A percentile compares a stretch with the other conserved stretches of the same genome.
These are phyloP conservation scores for Pyricularia sp. DNA, from an alignment of 2,329 filamentous ascomycete species.

Conservation along the genomic window DNA sequence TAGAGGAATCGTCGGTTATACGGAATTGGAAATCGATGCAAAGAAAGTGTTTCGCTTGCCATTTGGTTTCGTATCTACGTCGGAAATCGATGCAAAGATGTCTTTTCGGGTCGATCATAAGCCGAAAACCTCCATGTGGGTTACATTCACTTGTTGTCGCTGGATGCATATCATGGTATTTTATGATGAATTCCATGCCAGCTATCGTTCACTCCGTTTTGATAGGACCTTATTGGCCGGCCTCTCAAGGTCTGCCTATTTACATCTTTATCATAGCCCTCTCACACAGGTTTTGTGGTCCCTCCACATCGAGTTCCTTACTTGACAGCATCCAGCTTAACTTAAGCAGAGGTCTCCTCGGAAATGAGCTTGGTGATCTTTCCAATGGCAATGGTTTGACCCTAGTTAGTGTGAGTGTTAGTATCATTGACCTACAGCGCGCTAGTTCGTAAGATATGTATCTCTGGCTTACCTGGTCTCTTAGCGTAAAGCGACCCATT, in stretches of 20 bases:
- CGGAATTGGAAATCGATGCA: not conserved
- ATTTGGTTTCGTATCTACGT: not conserved
- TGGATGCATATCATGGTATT: not conserved
- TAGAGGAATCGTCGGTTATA: not conserved
- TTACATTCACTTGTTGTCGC: not conserved
- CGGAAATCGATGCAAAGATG: not conserved
- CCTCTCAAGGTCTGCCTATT: not conserved
- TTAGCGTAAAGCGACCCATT: slow-evolving; percentile 77
- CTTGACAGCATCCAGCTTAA: not conserved
- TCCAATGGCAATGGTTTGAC: slow-evolving; percentile 98
- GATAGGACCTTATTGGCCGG: not conserved
- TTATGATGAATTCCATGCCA: not conserved
- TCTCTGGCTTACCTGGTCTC: slow-evolving; percentile 61
- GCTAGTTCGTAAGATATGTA: slow-evolving; percentile 9
- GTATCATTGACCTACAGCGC: slow-evolving; percentile 11
- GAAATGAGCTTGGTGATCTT: slow-evolving; percentile 85
- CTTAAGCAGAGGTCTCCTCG: slow-evolving; percentile 13
- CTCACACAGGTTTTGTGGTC: not conserved
- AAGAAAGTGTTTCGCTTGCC: not conserved
- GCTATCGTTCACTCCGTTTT: not conserved
- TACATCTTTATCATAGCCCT: not conserved
- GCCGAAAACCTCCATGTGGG: not conserved
- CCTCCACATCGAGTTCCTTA: not conserved
- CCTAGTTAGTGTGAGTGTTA: slow-evolving; percentile 34
- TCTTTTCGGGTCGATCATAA: not conserved